phyloP scores from a whole-genome alignment of 2,329 filamentous ascomycete genomes.

The Pseudophaeomoniella oleicola region DNA sequence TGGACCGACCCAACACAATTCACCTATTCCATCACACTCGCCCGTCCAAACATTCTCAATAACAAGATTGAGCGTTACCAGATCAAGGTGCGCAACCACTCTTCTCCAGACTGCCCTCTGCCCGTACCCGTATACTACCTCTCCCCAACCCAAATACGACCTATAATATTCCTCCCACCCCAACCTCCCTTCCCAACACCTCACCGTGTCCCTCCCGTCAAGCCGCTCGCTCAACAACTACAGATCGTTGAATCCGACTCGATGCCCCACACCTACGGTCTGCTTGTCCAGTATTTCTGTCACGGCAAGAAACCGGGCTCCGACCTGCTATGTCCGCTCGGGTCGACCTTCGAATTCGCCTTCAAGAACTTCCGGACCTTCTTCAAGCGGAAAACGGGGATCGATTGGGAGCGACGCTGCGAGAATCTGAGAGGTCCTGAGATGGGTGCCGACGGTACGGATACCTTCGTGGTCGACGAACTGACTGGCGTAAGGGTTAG shows the following conservation, averaged over 20 bases:
- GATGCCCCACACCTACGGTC: constrained; percentile 45
- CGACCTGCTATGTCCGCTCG: constrained; percentile 18
- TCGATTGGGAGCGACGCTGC: constrained; percentile 35
- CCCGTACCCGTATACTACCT: constrained; percentile 2
- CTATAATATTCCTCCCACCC: constrained; percentile 6
- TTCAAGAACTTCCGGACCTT: constrained; percentile 39
- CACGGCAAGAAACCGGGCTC: constrained; percentile 14
- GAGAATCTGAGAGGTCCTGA: constrained; percentile 8
- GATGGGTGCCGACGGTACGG: constrained; percentile 12
- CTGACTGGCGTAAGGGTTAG: background rate
- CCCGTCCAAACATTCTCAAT: constrained; percentile 32
- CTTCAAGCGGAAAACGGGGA: constrained; percentile 43
- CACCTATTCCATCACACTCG: constrained; percentile 47
- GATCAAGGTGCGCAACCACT: constrained; percentile 37
- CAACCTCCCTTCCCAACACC: constrained; percentile 5
- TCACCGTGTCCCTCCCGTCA: constrained; percentile 9
- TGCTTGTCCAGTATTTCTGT: constrained; percentile 35
- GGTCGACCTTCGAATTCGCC: constrained; percentile 21
- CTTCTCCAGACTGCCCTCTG: constrained; percentile 1
- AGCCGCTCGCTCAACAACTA: constrained; percentile 11
- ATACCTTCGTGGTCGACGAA: constrained; percentile 12
- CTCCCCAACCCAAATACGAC: constrained; percentile 4
- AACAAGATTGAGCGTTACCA: constrained; percentile 39
- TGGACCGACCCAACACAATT: constrained; percentile 51
- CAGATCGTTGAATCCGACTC: constrained; percentile 55